Conservation (phyloP, 768 basidiomycete species). For the Crucibulum laeve region DNA sequence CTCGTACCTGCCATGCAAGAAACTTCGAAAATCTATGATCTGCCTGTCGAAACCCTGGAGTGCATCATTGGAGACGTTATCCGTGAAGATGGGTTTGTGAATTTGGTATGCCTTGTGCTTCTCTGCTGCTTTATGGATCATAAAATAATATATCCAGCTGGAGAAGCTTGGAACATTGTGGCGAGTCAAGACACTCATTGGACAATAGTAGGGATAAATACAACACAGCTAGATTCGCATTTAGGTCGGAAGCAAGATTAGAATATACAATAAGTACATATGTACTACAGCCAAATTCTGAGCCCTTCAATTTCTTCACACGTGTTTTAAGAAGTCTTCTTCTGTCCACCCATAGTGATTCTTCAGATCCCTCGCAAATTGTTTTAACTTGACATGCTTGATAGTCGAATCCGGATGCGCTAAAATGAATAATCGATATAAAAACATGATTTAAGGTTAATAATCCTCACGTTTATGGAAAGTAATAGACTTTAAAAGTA, state of each 20-base stretch:
- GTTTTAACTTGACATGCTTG: constrained; percentile 40
- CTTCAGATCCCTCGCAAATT: constrained; percentile 56
- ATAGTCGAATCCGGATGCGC: constrained; percentile 76
- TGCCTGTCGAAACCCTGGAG: constrained; percentile 51
- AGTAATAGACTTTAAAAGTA: constrained; percentile 50
- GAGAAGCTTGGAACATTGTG: constrained; percentile 11
- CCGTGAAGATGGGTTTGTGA: constrained; percentile 71
- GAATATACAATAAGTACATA: background rate
- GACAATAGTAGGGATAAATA: too few relatives aligned
- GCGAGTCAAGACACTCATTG: constrained; percentile 10
- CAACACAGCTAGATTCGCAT: too few relatives aligned
- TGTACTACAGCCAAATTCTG: background rate
- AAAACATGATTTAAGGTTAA: background rate
- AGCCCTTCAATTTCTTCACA: constrained; percentile 1
- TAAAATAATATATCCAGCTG: constrained; percentile 6
- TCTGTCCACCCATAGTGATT: constrained; percentile 64
- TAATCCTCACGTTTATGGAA: constrained; percentile 66
- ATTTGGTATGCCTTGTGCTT: constrained; percentile 50
- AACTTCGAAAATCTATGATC: constrained; percentile 44
- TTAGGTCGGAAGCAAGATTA: too few relatives aligned
- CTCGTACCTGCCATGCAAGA: constrained; percentile 32
- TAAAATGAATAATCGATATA: constrained; percentile 18
- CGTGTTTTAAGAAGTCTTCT: constrained; percentile 32
- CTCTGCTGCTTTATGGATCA: background rate
- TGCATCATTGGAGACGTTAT: constrained; percentile 55